Conservation (phyloP, 2,329 filamentous ascomycete species). For the Neonectria ditissima region DNA sequence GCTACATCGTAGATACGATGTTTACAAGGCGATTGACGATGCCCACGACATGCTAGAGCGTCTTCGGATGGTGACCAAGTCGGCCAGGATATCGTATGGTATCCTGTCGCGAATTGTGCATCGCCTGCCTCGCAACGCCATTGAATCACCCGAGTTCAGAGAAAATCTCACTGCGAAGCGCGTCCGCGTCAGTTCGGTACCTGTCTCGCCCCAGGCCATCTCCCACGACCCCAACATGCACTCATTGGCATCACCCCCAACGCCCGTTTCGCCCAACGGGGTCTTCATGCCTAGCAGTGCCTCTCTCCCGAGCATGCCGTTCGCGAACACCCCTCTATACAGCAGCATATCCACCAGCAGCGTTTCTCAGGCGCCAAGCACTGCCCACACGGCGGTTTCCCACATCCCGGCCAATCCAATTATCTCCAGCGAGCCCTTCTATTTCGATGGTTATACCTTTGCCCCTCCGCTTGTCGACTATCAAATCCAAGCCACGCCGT, state of each 20-base stretch:
- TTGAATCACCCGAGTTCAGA: conserved; percentile 23
- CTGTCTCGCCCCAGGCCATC: conserved; percentile 9
- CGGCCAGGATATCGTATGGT: conserved; percentile 49
- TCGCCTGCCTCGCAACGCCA: conserved; percentile 43
- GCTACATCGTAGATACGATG: conserved; percentile 55
- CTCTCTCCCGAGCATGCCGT: not conserved
- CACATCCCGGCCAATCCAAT: conserved; percentile 7
- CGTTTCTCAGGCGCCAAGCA: conserved; percentile 21
- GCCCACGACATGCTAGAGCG: conserved; percentile 51
- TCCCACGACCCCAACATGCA: conserved; percentile 12
- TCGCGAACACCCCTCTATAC: not conserved
- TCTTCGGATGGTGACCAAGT: conserved; percentile 46
- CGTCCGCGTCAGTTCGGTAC: conserved; percentile 18
- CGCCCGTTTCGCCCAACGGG: conserved; percentile 10
- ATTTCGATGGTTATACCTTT: conserved; percentile 19
- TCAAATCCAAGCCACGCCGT: conserved; percentile 25
- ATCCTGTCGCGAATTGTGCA: conserved; percentile 48
- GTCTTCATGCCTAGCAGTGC: not conserved
- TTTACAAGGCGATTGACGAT: conserved; percentile 53
- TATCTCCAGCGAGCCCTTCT: conserved; percentile 1
- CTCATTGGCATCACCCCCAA: conserved; percentile 22
- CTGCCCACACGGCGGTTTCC: conserved; percentile 1
- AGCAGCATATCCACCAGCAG: not conserved
- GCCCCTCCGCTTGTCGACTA: conserved; percentile 26
- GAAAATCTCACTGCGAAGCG: conserved; percentile 26